These are phyloP conservation scores for Puccinellia tenuiflora DNA, from an alignment of 176 grass and related monocot species.

Conservation along the genomic window DNA sequence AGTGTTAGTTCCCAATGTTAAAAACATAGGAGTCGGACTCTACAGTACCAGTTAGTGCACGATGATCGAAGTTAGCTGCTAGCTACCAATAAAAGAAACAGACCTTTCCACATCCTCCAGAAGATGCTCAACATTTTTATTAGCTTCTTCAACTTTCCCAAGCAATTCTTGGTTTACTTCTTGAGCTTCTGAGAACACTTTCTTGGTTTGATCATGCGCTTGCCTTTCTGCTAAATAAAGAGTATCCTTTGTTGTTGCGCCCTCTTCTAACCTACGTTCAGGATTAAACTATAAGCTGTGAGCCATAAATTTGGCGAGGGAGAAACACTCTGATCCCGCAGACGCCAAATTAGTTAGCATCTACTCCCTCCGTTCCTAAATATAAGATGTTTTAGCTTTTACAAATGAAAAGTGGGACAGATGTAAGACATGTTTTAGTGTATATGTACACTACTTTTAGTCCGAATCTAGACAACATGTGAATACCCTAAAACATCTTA, in stretches of 20 bases:
- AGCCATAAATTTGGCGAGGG: conserved; percentile 26
- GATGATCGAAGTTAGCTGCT: conserved; percentile 26
- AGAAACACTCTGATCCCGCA: conserved; percentile 9
- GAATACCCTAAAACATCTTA: too few relatives aligned
- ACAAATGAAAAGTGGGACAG: too few relatives aligned
- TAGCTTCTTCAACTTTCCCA: conserved; percentile 40
- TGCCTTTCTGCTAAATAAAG: conserved; percentile 55
- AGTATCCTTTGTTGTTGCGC: conserved; percentile 54
- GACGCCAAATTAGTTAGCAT: conserved; percentile 23
- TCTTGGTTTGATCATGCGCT: conserved; percentile 62
- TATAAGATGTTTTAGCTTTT: too few relatives aligned
- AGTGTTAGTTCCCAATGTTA: conserved; percentile 17
- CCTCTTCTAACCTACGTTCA: conserved; percentile 79
- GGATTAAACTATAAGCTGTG: conserved; percentile 17
- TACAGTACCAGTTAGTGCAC: conserved; percentile 23
- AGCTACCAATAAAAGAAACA: conserved; percentile 26
- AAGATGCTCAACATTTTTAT: conserved; percentile 44
- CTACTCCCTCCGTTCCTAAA: too few relatives aligned
- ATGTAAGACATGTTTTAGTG: too few relatives aligned
- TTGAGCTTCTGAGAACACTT: conserved; percentile 40
- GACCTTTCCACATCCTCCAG: conserved; percentile 50
- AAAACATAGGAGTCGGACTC: conserved; percentile 17
- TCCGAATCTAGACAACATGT: too few relatives aligned
- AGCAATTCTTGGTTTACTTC: conserved; percentile 48
- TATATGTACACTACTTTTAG: too few relatives aligned